Percentiles rank a stretch among this genome's conserved stretches.
Conservation (phyloP, 2,329 filamentous ascomycete species). For the Colletotrichum sansevieriae region DNA sequence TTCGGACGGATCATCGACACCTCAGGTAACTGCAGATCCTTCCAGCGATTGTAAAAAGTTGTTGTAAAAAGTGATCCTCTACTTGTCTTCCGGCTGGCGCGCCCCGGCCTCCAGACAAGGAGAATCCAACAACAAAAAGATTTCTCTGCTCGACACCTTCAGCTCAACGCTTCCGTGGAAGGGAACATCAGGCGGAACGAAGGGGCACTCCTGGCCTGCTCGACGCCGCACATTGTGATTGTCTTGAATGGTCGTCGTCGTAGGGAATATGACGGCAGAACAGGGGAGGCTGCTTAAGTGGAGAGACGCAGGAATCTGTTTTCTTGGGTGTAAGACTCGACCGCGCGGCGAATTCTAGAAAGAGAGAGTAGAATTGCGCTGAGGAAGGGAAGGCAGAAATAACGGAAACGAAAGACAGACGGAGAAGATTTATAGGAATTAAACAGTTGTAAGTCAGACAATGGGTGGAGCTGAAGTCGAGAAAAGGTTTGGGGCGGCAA, state of each 20-base stretch:
- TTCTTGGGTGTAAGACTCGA: constrained; percentile 35
- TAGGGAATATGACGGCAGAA: constrained; percentile 28
- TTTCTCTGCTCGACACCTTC: constrained; percentile 1
- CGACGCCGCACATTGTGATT: constrained; percentile 14
- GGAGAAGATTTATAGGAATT: constrained; percentile 39
- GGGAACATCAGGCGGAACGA: constrained; percentile 39
- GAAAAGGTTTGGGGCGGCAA: constrained; percentile 40
- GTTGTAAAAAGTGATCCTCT: constrained; percentile 22
- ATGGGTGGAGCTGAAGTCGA: constrained; percentile 38
- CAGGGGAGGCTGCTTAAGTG: constrained; percentile 38
- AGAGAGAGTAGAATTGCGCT: constrained; percentile 41
- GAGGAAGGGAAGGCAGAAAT: constrained; percentile 11
- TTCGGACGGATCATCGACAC: constrained; percentile 46
- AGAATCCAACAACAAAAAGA: constrained; percentile 21
- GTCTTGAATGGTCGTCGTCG: not conserved
- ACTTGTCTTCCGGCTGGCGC: constrained; percentile 24
- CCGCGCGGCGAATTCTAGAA: constrained; percentile 41
- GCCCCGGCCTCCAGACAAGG: constrained; percentile 30
- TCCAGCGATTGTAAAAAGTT: constrained; percentile 26
- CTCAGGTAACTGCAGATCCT: constrained; percentile 39
- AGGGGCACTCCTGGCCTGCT: constrained; percentile 40
- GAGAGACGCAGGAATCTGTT: constrained; percentile 34
- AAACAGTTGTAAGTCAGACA: not conserved
- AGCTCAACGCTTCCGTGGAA: constrained; percentile 28
- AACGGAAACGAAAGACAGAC: constrained; percentile 9